Percentiles rank a stretch among this genome's conserved stretches.
phyloP scores from a whole-genome alignment of 768 basidiomycete genomes.

The Kwoniella europaea region DNA sequence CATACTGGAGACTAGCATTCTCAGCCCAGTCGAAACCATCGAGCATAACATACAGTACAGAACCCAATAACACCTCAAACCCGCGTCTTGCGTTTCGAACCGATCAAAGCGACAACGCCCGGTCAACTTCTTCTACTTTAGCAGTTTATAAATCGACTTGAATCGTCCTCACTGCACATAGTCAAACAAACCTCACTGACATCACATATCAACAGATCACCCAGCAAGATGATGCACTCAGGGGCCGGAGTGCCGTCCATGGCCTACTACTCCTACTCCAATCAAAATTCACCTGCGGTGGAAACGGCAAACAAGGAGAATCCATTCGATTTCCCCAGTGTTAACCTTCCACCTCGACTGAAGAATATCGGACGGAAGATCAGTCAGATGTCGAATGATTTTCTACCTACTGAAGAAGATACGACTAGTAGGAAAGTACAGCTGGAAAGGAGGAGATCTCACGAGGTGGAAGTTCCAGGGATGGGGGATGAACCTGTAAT shows the following conservation, averaged over 20 bases:
- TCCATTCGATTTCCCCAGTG: constrained; percentile 21
- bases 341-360: constrained; percentile 40
- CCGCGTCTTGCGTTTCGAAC: neutral
- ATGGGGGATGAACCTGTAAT: constrained; percentile 53
- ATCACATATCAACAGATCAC: neutral
- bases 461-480: constrained; percentile 37
- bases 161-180: neutral
- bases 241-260: constrained; percentile 15
- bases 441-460: constrained; percentile 4
- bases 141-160: neutral
- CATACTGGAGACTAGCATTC: no score
- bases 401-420: constrained; percentile 24
- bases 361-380: constrained; percentile 41
- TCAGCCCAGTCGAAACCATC: neutral
- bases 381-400: constrained; percentile 40
- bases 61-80: neutral
- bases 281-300: constrained; percentile 10
- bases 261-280: constrained; percentile 22
- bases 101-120: constrained; percentile 16
- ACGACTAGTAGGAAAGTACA: neutral
- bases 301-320: constrained; percentile 12
- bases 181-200: neutral
- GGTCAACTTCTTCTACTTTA: neutral
- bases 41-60: neutral
- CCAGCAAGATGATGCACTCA: constrained; percentile 22